These are phyloP conservation scores for Hydrangea macrophylla DNA, from an alignment of 148 eudicot genomes.

Conservation along the genomic window DNA sequence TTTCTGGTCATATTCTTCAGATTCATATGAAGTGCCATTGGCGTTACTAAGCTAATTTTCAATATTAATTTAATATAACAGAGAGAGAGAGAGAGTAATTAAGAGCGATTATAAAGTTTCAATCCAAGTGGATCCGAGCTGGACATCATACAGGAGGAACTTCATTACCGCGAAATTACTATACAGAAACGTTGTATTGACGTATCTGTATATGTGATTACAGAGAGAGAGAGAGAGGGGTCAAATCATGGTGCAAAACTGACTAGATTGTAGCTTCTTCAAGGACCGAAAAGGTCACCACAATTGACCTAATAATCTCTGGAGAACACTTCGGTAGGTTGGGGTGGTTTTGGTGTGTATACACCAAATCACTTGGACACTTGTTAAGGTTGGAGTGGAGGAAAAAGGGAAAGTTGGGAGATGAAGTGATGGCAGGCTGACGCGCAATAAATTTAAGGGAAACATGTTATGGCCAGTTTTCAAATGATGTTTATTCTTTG, in stretches of 20 bases:
- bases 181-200: background rate
- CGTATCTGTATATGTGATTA: too few relatives aligned
- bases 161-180: background rate
- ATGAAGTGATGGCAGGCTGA: too few relatives aligned
- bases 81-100: background rate
- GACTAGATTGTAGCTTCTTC: background rate
- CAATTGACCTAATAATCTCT: slow-evolving; percentile 9
- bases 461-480: too few relatives aligned
- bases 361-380: too few relatives aligned
- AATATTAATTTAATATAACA: background rate
- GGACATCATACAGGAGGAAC: background rate
- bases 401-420: too few relatives aligned
- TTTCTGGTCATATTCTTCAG: background rate
- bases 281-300: background rate
- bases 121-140: background rate
- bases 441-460: too few relatives aligned
- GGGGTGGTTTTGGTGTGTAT: too few relatives aligned
- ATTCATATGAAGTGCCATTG: background rate
- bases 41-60: background rate
- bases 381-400: too few relatives aligned
- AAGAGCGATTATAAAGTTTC: too few relatives aligned
- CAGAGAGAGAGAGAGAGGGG: background rate
- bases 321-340: too few relatives aligned
- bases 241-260: background rate
- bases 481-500: too few relatives aligned